Evolutionary conservation across 2,329 filamentous ascomycete species (phyloP), one percentile per base, ranked within the genome.

Genomic region (Aspergillus pseudoterreus): DNA sequence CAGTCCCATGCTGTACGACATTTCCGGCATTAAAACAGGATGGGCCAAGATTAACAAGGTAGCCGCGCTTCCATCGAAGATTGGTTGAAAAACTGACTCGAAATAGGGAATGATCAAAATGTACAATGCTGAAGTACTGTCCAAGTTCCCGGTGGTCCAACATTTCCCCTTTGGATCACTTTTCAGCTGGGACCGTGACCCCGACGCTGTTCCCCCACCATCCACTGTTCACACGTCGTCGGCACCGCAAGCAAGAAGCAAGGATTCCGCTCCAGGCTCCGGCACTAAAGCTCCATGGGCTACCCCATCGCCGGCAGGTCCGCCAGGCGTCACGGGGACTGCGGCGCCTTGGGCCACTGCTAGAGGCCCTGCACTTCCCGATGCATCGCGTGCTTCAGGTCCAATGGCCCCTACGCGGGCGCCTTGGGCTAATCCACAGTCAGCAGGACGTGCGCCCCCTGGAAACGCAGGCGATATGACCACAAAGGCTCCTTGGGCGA

Each of bases 31-130:
- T 57, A 84, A 83, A 59, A 86, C 87, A 51, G 89, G 94, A n/a
- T 99, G 94, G 94, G 94, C 88, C 33, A 99, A 99, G 77, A 96
- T 99, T 65, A 97, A 99, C 73, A 92, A 92, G 77, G 82, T 51
- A 19, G 22, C 21, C 11, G 2, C 39, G 11, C 30, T 17, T 33
- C 3, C 12, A 3, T 5, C 21, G 19, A 42, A 8, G 5, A 1
- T 14, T 9, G 6, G 11, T 4, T 2, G 2, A 11, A 9, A 4
- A 24, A 24, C 44, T 60, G 43, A 60, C 36, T 14, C 15, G 15
- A 53, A 27, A 2, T 21, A 87, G 85, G 94, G 94, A 47, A 97
- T 99, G 94, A 84, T 99, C 64, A 99, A 97, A 73, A 99, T 99
- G 94, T 99, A 92, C 75, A 91, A 95, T 60, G 94, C 90, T 15